Evolutionary conservation across 2,329 filamentous ascomycete genomes (phyloP), one percentile per base, ranked within the genome.

Genomic region (Pseudocercospora musae): DNA sequence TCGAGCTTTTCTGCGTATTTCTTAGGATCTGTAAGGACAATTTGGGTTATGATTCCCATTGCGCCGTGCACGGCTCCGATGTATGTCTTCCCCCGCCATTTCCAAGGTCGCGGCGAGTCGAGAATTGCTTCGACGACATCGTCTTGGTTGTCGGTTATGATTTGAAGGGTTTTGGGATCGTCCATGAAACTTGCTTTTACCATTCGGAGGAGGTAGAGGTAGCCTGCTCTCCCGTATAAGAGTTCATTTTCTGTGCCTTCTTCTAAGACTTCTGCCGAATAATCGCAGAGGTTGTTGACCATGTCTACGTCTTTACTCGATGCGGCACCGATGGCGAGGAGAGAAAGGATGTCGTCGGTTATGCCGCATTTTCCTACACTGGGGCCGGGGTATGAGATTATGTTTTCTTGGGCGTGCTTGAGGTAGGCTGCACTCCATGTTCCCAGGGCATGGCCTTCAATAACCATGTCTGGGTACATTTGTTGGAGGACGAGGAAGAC

Each of bases 1-100:
- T 84, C 80, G 2, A 90, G 75, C 52, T 80, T 79, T 1, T 79
- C 73, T 1, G 87, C 85, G 65, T 84, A 80, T n/a, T 78, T 77
- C 4, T 77, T 75, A 0, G 85, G 82, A 59, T 82, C 81, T 2
- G 86, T 85, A 42, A 85, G 77, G 1, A 89, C 81, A 13, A 90
- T 77, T 73, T 91, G 89, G n/a, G 85, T 87, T 60, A 91, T 81
- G 72, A 89, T 90, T 4, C 89, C 87, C 25, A 90, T 84, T 11
- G 84, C 82, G 7, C 89, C 89, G 70, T 91, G 87, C 0, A 83
- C 85, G 4, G 88, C 85, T 1, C 89, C 89, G 37, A 89, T 78
- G 69, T 89, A 89, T 0, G 78, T 78, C 67, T 85, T 85, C 13
- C 82, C 84, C 62, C 85, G 83, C 85, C 86, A 90, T 65, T 80